phyloP scores from a whole-genome alignment of 257 asterid genomes.

The Solanum appendiculatum region DNA sequence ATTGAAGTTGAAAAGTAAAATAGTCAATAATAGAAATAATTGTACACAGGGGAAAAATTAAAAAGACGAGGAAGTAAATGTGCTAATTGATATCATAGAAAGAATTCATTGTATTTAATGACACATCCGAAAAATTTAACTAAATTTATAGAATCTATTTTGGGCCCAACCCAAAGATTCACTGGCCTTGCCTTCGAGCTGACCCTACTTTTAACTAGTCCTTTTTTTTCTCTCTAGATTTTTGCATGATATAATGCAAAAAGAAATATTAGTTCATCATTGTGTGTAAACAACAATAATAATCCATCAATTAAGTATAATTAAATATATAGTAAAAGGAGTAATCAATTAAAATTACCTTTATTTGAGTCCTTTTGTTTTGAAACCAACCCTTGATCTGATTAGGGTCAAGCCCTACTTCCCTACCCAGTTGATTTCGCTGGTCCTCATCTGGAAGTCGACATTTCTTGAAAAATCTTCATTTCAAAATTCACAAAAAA shows the following conservation, averaged over 20 bases:
- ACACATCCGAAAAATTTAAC: background rate
- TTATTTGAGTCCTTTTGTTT: constrained; percentile 58
- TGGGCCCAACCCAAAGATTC: background rate
- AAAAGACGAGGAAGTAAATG: background rate
- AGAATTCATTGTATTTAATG: background rate
- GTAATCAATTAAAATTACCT: constrained; percentile 29
- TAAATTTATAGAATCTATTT: background rate
- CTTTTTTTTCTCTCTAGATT: background rate
- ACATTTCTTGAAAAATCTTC: constrained; percentile 54
- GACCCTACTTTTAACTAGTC: background rate
- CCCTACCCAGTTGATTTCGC: constrained; percentile 35
- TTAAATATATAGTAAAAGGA: background rate
- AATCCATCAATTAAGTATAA: background rate
- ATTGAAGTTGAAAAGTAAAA: background rate
- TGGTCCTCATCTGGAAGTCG: constrained; percentile 53
- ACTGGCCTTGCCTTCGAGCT: background rate
- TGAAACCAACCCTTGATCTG: constrained; percentile 75
- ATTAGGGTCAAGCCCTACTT: constrained; percentile 45
- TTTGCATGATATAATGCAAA: background rate
- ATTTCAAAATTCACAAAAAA: background rate
- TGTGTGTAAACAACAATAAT: background rate
- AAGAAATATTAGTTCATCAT: background rate
- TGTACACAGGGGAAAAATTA: background rate
- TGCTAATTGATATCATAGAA: background rate
- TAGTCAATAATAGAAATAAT: background rate